Conservation (phyloP, 768 basidiomycete species). For the Lentinula raphanica region DNA sequence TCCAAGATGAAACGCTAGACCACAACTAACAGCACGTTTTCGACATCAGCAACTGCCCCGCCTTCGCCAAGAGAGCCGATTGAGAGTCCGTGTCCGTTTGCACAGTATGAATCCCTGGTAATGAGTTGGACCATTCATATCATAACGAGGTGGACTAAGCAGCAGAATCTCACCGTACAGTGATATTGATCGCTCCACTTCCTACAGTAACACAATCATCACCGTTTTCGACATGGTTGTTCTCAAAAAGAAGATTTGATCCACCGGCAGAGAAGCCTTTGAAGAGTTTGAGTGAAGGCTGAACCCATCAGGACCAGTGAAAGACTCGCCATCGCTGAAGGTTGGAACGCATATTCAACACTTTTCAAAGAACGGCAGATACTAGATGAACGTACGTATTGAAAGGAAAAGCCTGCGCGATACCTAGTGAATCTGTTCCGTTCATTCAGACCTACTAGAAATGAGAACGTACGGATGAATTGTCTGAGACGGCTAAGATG, state of each 20-base stretch:
- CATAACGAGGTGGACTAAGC: neutral
- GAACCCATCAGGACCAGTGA: constrained; percentile 21
- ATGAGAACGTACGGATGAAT: constrained; percentile 22
- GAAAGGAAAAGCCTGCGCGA: constrained; percentile 47
- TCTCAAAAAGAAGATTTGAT: constrained; percentile 51
- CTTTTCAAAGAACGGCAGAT: too few relatives aligned
- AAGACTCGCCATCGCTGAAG: constrained; percentile 30
- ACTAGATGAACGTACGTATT: constrained; percentile 47
- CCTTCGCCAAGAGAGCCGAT: constrained; percentile 43
- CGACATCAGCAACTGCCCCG: constrained; percentile 48
- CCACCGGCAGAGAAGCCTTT: constrained; percentile 52
- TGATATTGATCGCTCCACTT: constrained; percentile 50
- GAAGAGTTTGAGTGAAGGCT: neutral
- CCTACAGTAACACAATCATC: constrained; percentile 61
- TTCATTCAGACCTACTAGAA: neutral
- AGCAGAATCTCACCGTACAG: constrained; percentile 31
- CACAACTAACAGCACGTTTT: constrained; percentile 44
- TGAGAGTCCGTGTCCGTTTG: constrained; percentile 55
- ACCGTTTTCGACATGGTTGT: constrained; percentile 53
- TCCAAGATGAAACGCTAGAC: too few relatives aligned
- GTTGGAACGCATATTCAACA: neutral
- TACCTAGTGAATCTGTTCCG: neutral
- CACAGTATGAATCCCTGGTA: constrained; percentile 48
- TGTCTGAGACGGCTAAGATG: constrained; percentile 47
- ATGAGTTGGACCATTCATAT: too few relatives aligned